These are phyloP conservation scores for Hyparrhenia diplandra DNA, from an alignment of 176 grass and related monocot species.

Conservation along the genomic window DNA sequence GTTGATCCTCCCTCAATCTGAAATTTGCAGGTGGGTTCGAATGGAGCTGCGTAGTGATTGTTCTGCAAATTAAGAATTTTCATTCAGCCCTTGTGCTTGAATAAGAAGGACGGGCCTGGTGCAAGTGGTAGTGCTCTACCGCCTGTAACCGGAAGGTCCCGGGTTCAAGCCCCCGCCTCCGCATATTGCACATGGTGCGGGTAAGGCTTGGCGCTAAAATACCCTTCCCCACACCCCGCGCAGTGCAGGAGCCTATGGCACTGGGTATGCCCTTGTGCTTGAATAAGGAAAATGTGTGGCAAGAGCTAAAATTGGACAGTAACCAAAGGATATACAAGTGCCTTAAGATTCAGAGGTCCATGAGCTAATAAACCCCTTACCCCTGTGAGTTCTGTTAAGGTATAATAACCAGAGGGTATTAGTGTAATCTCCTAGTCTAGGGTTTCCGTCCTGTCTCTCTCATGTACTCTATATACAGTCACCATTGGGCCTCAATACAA, in stretches of 20 bases:
- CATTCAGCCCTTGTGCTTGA: conserved; percentile 14
- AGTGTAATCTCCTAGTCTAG: neutral
- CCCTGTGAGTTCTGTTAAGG: neutral
- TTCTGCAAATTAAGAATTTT: conserved; percentile 60
- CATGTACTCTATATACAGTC: neutral
- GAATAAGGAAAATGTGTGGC: neutral
- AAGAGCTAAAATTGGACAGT: conserved; percentile 17
- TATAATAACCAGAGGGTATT: neutral
- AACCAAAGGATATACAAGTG: neutral
- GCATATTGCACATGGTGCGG: too few relatives aligned
- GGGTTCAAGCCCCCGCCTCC: too few relatives aligned
- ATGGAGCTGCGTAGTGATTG: conserved; percentile 80
- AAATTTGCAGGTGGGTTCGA: conserved; percentile 78
- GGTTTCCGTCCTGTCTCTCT: neutral
- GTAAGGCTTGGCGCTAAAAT: too few relatives aligned
- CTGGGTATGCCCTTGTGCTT: too few relatives aligned
- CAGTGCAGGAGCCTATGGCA: too few relatives aligned
- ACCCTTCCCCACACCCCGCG: too few relatives aligned
- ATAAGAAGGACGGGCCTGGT: too few relatives aligned
- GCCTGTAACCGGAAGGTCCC: too few relatives aligned
- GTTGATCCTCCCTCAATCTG: conserved; percentile 84
- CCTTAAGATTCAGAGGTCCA: conserved; percentile 12
- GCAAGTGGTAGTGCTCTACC: too few relatives aligned
- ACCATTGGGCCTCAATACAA: neutral
- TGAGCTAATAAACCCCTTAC: neutral